Evolutionary conservation across 108 stramenopile species (phyloP).

Genomic region (Hondaea fermentalgiana): DNA sequence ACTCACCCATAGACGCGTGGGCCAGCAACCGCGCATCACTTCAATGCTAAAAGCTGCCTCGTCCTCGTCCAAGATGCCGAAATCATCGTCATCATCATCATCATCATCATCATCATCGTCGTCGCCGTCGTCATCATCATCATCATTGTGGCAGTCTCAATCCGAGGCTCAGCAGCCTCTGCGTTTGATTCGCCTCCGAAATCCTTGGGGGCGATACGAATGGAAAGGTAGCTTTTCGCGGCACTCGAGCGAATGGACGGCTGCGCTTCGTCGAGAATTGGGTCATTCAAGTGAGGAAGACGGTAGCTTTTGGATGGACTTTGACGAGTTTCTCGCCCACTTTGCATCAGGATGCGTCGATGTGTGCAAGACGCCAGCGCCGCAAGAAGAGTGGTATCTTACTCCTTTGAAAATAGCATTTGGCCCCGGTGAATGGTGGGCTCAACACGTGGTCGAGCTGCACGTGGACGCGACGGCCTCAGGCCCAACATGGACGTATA

Average conservation of each 20-base stretch:
- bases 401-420: not conserved
- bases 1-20: not conserved
- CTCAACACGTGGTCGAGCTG: not conserved
- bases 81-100: not conserved
- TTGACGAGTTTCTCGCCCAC: slow-evolving; percentile 29
- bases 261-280: not conserved
- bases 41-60: not conserved
- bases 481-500: not conserved
- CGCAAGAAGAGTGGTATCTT: not conserved
- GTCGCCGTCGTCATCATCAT: not conserved
- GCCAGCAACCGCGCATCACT: not conserved
- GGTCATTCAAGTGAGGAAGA: slow-evolving; percentile 25
- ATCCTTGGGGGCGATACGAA: slow-evolving; percentile 32
- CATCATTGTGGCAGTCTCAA: not conserved
- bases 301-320: slow-evolving; percentile 42
- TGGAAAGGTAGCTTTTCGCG: slow-evolving; percentile 40
- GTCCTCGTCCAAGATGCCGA: not conserved
- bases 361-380: not conserved
- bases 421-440: not conserved
- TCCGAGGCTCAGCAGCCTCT: slow-evolving; percentile 19
- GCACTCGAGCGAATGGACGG: slow-evolving; percentile 25
- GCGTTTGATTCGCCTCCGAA: slow-evolving; percentile 27
- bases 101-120: not conserved
- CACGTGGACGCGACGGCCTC: not conserved
- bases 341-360: slow-evolving; percentile 6